phyloP scores from a whole-genome alignment of 177 flowering plant species.

The Vitis hybrid region DNA sequence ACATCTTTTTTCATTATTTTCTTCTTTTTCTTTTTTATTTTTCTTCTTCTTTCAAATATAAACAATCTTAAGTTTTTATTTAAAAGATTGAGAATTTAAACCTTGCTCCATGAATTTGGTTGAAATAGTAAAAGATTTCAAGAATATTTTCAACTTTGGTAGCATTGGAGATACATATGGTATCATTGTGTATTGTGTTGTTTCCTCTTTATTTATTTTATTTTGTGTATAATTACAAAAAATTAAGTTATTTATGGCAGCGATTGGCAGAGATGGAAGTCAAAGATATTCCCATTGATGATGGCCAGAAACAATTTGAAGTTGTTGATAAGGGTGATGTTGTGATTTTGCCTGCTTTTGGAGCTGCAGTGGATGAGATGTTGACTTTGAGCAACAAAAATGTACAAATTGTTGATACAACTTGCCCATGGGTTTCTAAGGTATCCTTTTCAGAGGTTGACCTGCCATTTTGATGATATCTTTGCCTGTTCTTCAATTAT shows the following conservation, averaged over 20 bases:
- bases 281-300: slow-evolving; percentile 62
- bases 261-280: slow-evolving; percentile 87
- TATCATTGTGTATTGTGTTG: not conserved
- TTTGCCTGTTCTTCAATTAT: not conserved
- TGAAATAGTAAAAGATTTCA: not conserved
- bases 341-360: slow-evolving; percentile 94
- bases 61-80: not conserved
- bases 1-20: too few species aligned
- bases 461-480: not conserved
- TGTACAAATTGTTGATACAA: slow-evolving; percentile 96
- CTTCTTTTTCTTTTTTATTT: not conserved
- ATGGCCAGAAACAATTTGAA: slow-evolving; percentile 76
- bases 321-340: slow-evolving; percentile 87
- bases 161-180: not conserved
- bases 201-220: not conserved
- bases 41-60: not conserved
- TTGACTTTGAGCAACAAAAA: slow-evolving; percentile 61
- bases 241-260: slow-evolving; percentile 32
- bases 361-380: slow-evolving; percentile 97
- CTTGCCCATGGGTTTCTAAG: slow-evolving; percentile 99
- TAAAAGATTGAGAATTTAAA: not conserved
- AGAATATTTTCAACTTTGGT: not conserved
- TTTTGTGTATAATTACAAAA: too few species aligned
- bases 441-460: slow-evolving; percentile 28
- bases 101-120: not conserved